Percentiles rank a stretch among this genome's conserved stretches.
phyloP scores from a whole-genome alignment of 23 red algal genomes.

The Gracilaria caudata region DNA sequence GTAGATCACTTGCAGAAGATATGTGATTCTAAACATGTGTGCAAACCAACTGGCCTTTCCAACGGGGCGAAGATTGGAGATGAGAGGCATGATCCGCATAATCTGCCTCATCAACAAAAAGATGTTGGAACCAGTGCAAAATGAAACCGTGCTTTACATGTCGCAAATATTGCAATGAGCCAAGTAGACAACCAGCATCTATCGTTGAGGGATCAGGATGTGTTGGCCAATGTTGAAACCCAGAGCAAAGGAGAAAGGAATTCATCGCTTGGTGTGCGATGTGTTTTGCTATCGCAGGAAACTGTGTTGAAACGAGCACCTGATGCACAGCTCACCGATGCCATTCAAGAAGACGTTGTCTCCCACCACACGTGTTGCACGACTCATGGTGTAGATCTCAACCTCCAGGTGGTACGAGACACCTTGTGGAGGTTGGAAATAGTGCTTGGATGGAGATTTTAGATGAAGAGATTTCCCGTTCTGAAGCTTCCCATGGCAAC shows the following conservation, averaged over 20 bases:
- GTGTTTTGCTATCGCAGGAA: not conserved
- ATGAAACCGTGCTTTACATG: not conserved
- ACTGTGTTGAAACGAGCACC: not conserved
- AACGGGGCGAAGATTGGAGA: too few relatives aligned
- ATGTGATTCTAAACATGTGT: conserved; percentile 42
- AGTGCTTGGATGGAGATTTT: conserved; percentile 22
- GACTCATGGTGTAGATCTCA: not conserved
- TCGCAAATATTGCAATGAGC: not conserved
- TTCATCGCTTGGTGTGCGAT: not conserved
- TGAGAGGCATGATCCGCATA: conserved; percentile 77
- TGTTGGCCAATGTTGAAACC: not conserved
- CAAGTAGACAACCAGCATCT: not conserved
- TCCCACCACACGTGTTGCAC: not conserved
- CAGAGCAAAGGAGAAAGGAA: not conserved
- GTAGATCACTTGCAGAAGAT: conserved; percentile 86
- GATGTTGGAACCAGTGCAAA: too few relatives aligned
- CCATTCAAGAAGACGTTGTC: not conserved
- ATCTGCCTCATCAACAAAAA: too few relatives aligned
- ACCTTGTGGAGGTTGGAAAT: conserved; percentile 2
- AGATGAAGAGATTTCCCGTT: not conserved
- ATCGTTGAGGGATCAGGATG: not conserved
- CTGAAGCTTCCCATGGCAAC: not conserved
- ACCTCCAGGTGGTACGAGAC: not conserved
- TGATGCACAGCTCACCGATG: not conserved
- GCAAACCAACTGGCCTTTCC: too few relatives aligned